phyloP scores from a whole-genome alignment of 2,329 filamentous ascomycete species.

The Colletotrichum sp. region DNA sequence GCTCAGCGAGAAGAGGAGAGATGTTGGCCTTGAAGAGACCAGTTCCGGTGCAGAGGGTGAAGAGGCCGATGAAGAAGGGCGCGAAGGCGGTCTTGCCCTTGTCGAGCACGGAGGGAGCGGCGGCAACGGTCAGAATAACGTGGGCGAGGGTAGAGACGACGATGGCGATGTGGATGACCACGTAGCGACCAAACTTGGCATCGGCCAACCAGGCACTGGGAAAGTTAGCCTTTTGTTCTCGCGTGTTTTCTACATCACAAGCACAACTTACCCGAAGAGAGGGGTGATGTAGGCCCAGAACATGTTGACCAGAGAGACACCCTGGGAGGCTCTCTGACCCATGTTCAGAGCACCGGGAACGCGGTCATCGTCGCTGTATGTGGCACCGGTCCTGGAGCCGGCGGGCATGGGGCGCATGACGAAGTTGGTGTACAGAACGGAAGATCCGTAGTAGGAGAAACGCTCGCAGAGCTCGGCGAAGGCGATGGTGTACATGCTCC shows the following conservation, averaged over 20 bases:
- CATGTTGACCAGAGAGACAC: slow-evolving; percentile 57
- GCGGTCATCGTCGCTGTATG: slow-evolving; percentile 31
- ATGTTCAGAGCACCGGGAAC: slow-evolving; percentile 60
- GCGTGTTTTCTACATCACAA: not conserved
- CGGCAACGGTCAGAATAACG: slow-evolving; percentile 67
- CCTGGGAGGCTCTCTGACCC: slow-evolving; percentile 60
- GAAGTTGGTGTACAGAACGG: slow-evolving; percentile 72
- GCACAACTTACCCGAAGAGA: slow-evolving; percentile 50
- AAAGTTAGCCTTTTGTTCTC: not conserved
- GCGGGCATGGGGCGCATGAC: slow-evolving; percentile 60
- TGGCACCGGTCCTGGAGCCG: slow-evolving; percentile 59
- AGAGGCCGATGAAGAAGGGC: slow-evolving; percentile 71
- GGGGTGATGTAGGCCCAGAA: slow-evolving; percentile 69
- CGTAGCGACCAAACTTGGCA: slow-evolving; percentile 74
- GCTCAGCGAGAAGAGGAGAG: slow-evolving; percentile 73
- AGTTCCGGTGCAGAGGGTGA: slow-evolving; percentile 65
- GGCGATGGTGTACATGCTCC: slow-evolving; percentile 71
- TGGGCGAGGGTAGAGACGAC: slow-evolving; percentile 70
- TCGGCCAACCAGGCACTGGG: slow-evolving; percentile 65
- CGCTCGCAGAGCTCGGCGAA: slow-evolving; percentile 79
- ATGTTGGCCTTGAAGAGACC: slow-evolving; percentile 86
- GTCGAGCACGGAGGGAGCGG: slow-evolving; percentile 67
- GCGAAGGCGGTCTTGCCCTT: slow-evolving; percentile 62
- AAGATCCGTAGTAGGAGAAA: slow-evolving; percentile 78
- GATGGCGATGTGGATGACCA: slow-evolving; percentile 73